phyloP scores from a whole-genome alignment of 1,139 yeast species.

The Magnusiomyces tetraspermus region DNA sequence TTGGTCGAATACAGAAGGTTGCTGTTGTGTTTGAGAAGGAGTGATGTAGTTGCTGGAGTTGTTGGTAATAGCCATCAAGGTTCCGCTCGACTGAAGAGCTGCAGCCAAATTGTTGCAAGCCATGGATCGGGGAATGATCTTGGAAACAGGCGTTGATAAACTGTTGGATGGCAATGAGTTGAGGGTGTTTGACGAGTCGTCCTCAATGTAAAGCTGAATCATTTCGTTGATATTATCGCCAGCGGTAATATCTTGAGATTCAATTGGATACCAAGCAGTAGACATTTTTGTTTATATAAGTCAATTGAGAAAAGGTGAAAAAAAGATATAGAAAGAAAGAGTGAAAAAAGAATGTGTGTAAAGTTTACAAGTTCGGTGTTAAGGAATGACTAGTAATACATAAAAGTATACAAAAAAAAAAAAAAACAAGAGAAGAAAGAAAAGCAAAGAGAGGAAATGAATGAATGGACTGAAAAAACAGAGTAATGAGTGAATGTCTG shows the following conservation, averaged over 20 bases:
- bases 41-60: no score
- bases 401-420: no score
- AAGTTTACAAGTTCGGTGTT: no score
- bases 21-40: background rate
- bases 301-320: no score
- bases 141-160: constrained; percentile 11
- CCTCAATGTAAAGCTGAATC: constrained; percentile 11
- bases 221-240: constrained; percentile 11
- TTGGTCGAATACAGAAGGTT: constrained; percentile 10
- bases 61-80: constrained; percentile 11
- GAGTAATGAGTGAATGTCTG: no score
- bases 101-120: constrained; percentile 10
- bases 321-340: no score
- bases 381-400: no score
- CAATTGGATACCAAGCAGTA: constrained; percentile 1
- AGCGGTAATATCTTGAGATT: constrained; percentile 7
- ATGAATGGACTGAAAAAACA: no score
- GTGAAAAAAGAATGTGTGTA: no score
- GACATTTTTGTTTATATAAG: constrained; percentile 1
- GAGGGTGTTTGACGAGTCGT: background rate
- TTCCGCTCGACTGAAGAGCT: constrained; percentile 1
- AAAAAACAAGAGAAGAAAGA: no score
- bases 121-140: constrained; percentile 11
- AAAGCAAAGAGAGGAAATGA: no score
- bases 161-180: constrained; percentile 10